Conservation (phyloP, 495 filamentous ascomycete species). For the Echria macrotheca region DNA sequence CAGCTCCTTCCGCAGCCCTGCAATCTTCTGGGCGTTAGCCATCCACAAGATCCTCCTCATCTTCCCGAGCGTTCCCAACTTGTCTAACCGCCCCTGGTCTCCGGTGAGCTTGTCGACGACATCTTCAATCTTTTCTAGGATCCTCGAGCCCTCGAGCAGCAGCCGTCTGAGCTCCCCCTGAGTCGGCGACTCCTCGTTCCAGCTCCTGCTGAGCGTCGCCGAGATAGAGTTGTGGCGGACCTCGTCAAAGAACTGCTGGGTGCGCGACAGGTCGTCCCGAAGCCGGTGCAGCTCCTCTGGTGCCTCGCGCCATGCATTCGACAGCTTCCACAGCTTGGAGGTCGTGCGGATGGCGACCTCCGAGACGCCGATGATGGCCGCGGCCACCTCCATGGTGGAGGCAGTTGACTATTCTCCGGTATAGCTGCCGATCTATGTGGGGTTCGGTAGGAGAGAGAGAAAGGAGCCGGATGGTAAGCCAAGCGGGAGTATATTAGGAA, state of each 20-base stretch:
- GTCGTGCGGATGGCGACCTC: not conserved
- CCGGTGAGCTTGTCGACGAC: not conserved
- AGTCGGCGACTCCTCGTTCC: not conserved
- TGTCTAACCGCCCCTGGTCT: not conserved
- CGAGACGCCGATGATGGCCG: not conserved
- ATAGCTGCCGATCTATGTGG: too few species aligned
- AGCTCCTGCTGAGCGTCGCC: not conserved
- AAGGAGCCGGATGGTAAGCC: not conserved
- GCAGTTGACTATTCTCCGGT: too few species aligned
- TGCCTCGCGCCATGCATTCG: constrained; percentile 6
- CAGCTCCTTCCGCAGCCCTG: not conserved
- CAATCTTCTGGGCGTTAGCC: not conserved
- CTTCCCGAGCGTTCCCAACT: not conserved
- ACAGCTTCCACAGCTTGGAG: constrained; percentile 5
- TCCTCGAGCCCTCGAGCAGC: not conserved
- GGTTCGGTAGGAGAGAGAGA: not conserved
- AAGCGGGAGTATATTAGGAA: not conserved
- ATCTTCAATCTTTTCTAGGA: not conserved
- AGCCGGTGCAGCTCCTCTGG: not conserved
- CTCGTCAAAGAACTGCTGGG: constrained; percentile 3
- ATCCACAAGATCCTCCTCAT: not conserved
- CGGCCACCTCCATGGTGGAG: not conserved
- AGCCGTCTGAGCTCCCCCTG: not conserved
- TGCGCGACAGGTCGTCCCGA: not conserved
- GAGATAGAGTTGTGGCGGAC: not conserved